Conservation (phyloP, 108 stramenopile species). For the Aurantiochytrium sp. region DNA sequence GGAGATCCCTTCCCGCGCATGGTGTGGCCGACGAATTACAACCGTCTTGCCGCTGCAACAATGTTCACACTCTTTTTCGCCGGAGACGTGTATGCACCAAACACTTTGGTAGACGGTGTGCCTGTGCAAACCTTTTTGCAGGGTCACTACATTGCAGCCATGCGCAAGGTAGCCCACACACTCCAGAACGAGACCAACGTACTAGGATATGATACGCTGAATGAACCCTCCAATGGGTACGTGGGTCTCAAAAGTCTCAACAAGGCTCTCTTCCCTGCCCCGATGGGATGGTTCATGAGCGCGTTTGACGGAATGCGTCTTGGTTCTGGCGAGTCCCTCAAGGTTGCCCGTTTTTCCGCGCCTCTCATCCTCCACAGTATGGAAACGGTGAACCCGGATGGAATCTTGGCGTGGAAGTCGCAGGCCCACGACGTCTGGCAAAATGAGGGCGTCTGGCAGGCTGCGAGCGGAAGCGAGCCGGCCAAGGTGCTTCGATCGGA, state of each 20-base stretch:
- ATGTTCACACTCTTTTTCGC: constrained; percentile 53
- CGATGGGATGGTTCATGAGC: constrained; percentile 19
- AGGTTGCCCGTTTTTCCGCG: background rate
- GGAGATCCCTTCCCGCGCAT: constrained; percentile 24
- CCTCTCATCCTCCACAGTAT: background rate
- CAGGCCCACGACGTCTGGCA: constrained; percentile 18
- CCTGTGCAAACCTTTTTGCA: constrained; percentile 37
- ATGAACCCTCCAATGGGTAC: constrained; percentile 41
- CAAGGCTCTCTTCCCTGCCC: background rate
- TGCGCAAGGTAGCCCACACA: constrained; percentile 24
- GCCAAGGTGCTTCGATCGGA: background rate
- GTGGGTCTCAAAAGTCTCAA: background rate
- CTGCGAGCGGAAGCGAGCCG: background rate
- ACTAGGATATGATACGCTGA: constrained; percentile 45
- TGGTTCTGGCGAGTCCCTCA: background rate
- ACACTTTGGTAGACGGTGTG: constrained; percentile 23
- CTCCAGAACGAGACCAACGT: constrained; percentile 37
- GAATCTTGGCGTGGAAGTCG: constrained; percentile 12
- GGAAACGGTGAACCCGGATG: constrained; percentile 3
- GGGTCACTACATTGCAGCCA: constrained; percentile 34
- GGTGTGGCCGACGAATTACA: constrained; percentile 52
- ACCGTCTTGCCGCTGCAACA: constrained; percentile 39
- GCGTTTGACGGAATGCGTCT: constrained; percentile 28
- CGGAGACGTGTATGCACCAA: constrained; percentile 39
- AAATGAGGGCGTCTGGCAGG: constrained; percentile 24